Conservation (phyloP, 441 rosid genomes). For the Adansonia gregorii region DNA sequence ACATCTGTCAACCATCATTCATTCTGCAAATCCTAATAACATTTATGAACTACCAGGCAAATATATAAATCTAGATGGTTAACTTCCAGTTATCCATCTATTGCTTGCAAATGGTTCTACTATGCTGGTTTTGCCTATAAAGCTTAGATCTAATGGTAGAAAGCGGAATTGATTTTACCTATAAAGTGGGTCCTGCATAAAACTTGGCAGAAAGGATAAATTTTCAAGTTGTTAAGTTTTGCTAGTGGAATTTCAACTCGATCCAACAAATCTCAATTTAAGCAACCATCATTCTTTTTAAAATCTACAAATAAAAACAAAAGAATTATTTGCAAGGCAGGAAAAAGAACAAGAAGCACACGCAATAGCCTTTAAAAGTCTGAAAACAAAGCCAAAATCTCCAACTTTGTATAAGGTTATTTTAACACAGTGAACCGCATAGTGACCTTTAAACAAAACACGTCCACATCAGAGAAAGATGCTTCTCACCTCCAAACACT, state of each 20-base stretch:
- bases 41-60: background rate
- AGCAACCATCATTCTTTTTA: background rate
- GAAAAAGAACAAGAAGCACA: background rate
- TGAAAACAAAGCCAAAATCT: background rate
- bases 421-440: background rate
- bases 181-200: no score
- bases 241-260: background rate
- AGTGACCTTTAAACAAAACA: background rate
- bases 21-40: background rate
- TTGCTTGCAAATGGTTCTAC: background rate
- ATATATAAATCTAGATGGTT: background rate
- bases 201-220: background rate
- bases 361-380: background rate
- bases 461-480: background rate
- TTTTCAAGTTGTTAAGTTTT: background rate
- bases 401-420: background rate
- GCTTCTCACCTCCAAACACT: background rate
- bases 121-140: background rate
- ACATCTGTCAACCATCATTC: conserved; percentile 4
- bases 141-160: no score
- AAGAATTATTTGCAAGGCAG: background rate
- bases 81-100: background rate
- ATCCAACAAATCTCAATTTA: background rate
- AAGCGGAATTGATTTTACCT: background rate
- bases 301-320: background rate